Conservation (phyloP, 768 basidiomycete genomes). For the Terana coerulea region DNA sequence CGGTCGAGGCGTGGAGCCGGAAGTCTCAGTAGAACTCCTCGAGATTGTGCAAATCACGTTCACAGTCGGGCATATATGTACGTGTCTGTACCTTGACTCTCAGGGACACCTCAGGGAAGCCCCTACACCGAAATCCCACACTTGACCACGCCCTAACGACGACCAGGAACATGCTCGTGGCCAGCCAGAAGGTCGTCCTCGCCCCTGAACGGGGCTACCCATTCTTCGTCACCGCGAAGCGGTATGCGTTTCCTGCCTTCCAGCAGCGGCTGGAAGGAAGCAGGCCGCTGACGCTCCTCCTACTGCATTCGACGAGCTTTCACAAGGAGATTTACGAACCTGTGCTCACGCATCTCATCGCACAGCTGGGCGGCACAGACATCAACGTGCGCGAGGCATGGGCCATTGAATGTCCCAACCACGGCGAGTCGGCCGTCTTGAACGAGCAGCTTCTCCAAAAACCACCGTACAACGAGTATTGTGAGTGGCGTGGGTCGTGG, state of each 20-base stretch:
- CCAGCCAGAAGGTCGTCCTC: too few relatives aligned
- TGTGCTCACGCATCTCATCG: conserved; percentile 46
- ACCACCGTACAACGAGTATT: conserved; percentile 47
- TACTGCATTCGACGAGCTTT: conserved; percentile 70
- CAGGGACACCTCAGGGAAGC: too few relatives aligned
- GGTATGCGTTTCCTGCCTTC: not conserved
- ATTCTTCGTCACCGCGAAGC: conserved; percentile 7
- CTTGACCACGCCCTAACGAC: too few relatives aligned
- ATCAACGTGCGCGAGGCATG: conserved; percentile 53
- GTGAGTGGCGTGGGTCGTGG: conserved; percentile 17
- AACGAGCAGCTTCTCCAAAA: conserved; percentile 46
- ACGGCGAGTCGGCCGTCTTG: conserved; percentile 55
- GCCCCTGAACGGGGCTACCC: conserved; percentile 4
- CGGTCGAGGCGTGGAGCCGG: too few relatives aligned
- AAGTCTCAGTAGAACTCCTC: too few relatives aligned
- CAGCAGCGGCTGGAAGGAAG: not conserved
- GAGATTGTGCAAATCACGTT: too few relatives aligned
- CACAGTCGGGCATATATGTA: too few relatives aligned
- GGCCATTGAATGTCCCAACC: conserved; percentile 71
- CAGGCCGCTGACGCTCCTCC: conserved; percentile 42
- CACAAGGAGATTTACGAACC: conserved; percentile 77
- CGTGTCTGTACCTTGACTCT: too few relatives aligned
- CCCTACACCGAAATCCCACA: too few relatives aligned
- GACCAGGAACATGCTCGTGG: too few relatives aligned
- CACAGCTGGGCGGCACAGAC: conserved; percentile 18